These are phyloP conservation scores for Cryphonectria naterciae DNA, from an alignment of 2,329 filamentous ascomycete species.

Conservation along the genomic window DNA sequence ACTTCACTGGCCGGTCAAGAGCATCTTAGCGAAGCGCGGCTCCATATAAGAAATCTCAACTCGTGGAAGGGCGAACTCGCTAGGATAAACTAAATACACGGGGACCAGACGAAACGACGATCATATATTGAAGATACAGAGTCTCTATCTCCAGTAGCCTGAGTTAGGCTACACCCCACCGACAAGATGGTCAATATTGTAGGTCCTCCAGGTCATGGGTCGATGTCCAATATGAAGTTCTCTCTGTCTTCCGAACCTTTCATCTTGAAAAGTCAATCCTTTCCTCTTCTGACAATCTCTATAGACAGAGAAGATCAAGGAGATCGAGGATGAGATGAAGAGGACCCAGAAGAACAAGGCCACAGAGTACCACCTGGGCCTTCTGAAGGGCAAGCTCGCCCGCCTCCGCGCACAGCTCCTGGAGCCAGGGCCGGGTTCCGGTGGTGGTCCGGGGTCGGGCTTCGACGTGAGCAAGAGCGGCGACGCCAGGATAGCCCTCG, in stretches of 20 bases:
- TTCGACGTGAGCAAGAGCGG: conserved; percentile 96
- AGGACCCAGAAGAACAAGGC: conserved; percentile 86
- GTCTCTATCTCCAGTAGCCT: conserved; percentile 17
- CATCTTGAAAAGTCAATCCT: neutral
- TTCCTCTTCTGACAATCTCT: neutral
- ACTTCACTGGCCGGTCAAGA: neutral
- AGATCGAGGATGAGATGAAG: conserved; percentile 99
- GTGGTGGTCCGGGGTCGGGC: conserved; percentile 77
- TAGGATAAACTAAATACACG: neutral
- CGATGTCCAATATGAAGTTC: neutral
- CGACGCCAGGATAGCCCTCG: conserved; percentile 93
- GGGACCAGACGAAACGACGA: neutral
- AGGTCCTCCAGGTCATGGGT: neutral
- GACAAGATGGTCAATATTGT: conserved; percentile 89
- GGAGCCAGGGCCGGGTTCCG: conserved; percentile 81
- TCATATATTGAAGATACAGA: neutral
- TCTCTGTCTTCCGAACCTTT: neutral
- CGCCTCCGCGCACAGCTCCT: conserved; percentile 92
- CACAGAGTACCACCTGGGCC: conserved; percentile 90
- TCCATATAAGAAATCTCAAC: conserved; percentile 3
- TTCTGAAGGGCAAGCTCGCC: conserved; percentile 97
- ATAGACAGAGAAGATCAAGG: conserved; percentile 95
- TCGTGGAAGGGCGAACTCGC: neutral
- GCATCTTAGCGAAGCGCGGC: neutral
- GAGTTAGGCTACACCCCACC: conserved; percentile 30